A percentile compares a stretch with the other conserved stretches of the same genome.
phyloP scores from a whole-genome alignment of 2,329 filamentous ascomycete genomes.

The Aureobasidium sp. region DNA sequence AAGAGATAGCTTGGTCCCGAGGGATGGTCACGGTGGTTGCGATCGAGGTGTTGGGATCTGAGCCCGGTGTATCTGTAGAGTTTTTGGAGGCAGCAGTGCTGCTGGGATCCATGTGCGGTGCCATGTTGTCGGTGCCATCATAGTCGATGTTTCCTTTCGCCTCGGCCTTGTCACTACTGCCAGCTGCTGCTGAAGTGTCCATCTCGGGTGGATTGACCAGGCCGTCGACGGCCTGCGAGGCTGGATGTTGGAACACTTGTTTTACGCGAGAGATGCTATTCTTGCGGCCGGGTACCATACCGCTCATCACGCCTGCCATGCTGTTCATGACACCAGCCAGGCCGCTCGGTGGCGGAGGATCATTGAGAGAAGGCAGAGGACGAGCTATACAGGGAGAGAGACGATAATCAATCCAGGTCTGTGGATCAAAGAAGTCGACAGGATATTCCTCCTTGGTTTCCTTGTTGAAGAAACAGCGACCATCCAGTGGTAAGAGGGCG shows the following conservation, averaged over 20 bases:
- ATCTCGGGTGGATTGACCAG: constrained; percentile 23
- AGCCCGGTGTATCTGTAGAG: background rate
- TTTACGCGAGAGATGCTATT: constrained; percentile 19
- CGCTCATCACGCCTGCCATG: constrained; percentile 37
- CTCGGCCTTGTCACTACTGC: constrained; percentile 30
- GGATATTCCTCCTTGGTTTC: constrained; percentile 71
- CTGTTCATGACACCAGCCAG: constrained; percentile 40
- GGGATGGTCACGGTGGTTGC: constrained; percentile 47
- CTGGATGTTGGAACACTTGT: constrained; percentile 11
- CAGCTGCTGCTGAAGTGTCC: constrained; percentile 26
- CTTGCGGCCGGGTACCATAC: constrained; percentile 26
- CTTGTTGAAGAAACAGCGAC: constrained; percentile 80
- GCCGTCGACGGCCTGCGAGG: constrained; percentile 20
- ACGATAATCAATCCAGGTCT: constrained; percentile 71
- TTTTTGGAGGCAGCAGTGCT: constrained; percentile 12
- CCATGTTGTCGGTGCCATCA: constrained; percentile 25
- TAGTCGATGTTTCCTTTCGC: constrained; percentile 36
- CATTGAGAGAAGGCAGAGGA: constrained; percentile 51
- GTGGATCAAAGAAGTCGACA: constrained; percentile 74
- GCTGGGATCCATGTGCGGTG: constrained; percentile 17
- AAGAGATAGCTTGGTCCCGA: constrained; percentile 50
- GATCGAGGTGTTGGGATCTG: constrained; percentile 19
- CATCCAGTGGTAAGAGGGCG: constrained; percentile 76
- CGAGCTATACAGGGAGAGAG: constrained; percentile 71
- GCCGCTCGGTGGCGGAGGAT: constrained; percentile 30